Conservation (phyloP, 768 basidiomycete genomes). For the Crucibulum laeve region DNA sequence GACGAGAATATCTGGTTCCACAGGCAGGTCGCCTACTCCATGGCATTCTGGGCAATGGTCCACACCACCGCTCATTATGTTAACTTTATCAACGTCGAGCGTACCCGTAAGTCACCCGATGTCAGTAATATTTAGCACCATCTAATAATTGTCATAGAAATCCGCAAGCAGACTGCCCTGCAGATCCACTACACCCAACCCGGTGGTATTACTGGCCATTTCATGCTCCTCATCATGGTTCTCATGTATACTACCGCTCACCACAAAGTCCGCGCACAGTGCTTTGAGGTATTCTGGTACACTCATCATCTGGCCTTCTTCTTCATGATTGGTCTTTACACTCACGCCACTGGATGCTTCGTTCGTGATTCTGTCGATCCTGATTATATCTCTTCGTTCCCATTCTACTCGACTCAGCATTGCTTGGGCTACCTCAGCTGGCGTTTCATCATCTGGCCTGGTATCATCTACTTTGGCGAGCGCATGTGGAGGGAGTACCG, state of each 20-base stretch:
- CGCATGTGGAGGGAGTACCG: conserved; percentile 81
- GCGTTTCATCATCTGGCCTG: conserved; percentile 91
- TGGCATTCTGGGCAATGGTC: conserved; percentile 91
- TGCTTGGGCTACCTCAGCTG: conserved; percentile 91
- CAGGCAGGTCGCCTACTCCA: conserved; percentile 88
- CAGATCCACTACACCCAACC: conserved; percentile 87
- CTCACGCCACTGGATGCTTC: conserved; percentile 92
- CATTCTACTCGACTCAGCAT: conserved; percentile 83
- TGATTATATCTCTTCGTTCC: conserved; percentile 67
- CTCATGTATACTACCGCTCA: conserved; percentile 92
- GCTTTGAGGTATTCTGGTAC: conserved; percentile 97
- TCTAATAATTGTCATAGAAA: conserved; percentile 43
- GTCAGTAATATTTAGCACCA: neutral
- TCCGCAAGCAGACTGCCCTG: conserved; percentile 71
- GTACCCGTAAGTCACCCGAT: conserved; percentile 55
- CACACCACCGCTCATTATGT: conserved; percentile 93
- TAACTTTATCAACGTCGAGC: conserved; percentile 91
- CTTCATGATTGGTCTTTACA: conserved; percentile 88
- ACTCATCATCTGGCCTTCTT: conserved; percentile 94
- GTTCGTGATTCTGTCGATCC: conserved; percentile 82
- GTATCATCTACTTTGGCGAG: conserved; percentile 86
- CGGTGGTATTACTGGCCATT: conserved; percentile 92
- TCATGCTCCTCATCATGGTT: conserved; percentile 93
- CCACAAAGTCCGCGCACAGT: conserved; percentile 80
- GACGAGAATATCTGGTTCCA: conserved; percentile 98